Conservation (phyloP, 1,284 basidiomycete species). For the Tylopilus orsonianus region DNA sequence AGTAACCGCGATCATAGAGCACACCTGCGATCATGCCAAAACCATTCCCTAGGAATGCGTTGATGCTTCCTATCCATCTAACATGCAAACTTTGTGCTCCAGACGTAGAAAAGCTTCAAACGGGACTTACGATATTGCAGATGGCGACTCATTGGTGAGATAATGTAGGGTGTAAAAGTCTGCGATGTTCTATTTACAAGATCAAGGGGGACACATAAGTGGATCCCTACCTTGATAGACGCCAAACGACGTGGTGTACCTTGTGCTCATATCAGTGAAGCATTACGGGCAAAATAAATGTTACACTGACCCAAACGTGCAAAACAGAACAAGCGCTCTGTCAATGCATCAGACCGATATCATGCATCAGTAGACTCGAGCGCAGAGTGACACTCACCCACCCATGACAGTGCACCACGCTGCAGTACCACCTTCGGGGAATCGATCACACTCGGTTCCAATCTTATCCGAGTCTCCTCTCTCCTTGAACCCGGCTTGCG, state of each 20-base stretch:
- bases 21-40: constrained; percentile 18
- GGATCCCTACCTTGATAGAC: constrained; percentile 31
- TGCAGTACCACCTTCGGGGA: constrained; percentile 30
- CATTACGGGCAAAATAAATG: neutral
- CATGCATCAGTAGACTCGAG: neutral
- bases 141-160: constrained; percentile 31
- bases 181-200: no score
- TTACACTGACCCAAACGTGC: constrained; percentile 24
- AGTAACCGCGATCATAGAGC: constrained; percentile 33
- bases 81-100: constrained; percentile 1
- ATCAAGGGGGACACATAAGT: no score
- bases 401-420: constrained; percentile 16
- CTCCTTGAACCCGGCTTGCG: neutral
- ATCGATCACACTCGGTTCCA: constrained; percentile 3
- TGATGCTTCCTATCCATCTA: constrained; percentile 34
- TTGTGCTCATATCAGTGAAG: constrained; percentile 3
- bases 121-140: constrained; percentile 30
- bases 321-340: constrained; percentile 27
- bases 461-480: constrained; percentile 1
- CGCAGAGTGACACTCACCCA: constrained; percentile 12
- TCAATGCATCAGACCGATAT: neutral
- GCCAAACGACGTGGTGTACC: constrained; percentile 26
- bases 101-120: neutral
- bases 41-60: constrained; percentile 17
- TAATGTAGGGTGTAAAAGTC: constrained; percentile 33